These are phyloP conservation scores for Lactarius psammicola DNA, from an alignment of 768 basidiomycete genomes.

Conservation along the genomic window DNA sequence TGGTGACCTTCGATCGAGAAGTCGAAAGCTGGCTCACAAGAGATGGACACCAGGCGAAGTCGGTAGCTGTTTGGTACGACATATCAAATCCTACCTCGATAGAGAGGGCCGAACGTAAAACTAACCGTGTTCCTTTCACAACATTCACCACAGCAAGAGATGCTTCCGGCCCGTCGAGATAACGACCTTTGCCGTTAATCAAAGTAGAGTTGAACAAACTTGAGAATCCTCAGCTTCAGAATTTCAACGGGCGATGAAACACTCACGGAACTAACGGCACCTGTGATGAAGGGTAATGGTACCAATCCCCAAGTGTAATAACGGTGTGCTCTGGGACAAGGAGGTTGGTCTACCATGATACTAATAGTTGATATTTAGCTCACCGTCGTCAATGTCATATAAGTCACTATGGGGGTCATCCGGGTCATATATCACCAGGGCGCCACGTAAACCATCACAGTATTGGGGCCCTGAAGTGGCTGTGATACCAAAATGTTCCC, in stretches of 20 bases:
- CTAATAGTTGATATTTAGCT: not conserved
- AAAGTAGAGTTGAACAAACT: constrained; percentile 27
- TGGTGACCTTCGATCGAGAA: constrained; percentile 27
- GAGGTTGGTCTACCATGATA: not conserved
- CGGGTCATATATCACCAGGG: constrained; percentile 33
- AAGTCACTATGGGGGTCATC: constrained; percentile 29
- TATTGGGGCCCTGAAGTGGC: constrained; percentile 40
- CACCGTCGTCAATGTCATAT: constrained; percentile 34
- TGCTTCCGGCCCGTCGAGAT: constrained; percentile 12
- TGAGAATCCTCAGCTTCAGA: not conserved
- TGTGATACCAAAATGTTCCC: constrained; percentile 40
- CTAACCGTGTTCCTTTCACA: constrained; percentile 11
- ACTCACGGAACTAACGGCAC: not conserved
- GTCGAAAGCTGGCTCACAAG: constrained; percentile 12
- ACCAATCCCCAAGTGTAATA: constrained; percentile 34
- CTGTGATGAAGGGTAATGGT: constrained; percentile 10
- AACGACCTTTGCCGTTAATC: constrained; percentile 28
- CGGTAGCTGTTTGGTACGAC: constrained; percentile 5
- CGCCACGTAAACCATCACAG: constrained; percentile 36
- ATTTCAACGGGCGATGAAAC: not conserved
- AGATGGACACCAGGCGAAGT: constrained; percentile 17
- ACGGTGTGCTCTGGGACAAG: constrained; percentile 27
- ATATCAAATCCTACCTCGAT: not conserved
- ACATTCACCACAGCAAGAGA: constrained; percentile 25
- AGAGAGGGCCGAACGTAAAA: too few relatives aligned